Base-by-base conservation (phyloP, 148 eudicot species). In the Tetragonia tetragonoides region DNA sequence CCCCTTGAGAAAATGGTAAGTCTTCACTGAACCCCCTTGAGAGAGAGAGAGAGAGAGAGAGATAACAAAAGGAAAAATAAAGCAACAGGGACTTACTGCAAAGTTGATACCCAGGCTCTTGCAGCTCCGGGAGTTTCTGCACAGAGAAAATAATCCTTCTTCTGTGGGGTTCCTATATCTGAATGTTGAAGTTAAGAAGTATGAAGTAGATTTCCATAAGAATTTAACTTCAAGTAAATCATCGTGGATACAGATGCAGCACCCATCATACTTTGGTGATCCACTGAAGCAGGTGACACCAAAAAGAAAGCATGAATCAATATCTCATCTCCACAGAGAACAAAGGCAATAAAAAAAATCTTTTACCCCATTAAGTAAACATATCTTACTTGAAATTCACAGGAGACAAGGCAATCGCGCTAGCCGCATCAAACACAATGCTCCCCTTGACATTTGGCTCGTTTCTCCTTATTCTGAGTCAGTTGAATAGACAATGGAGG, bases 91-190 rank as follows among this genome's bases (percentile, higher is more conserved):
- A 90, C 99, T 89, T 80, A 95, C 99, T 92, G 90, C 66, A 95
- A 85, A 78, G 99, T 95, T 61, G 97, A 89, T 39, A 93, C 94
- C 99, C 99, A 95, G 59, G 99, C 99, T 86, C 81, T 91, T 76
- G 99, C 90, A 72, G 99, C 97, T 64, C 92, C 99, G 61, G 99
- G 97, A 81, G 99, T 95, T 86, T 95, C 99, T 76, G 99, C 94
- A 87, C 99, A 93, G 53, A 95, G 97, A 83, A 93, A 95, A 84
- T 88, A 95, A 82, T 95, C 99, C 74, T 93, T 95, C 64, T 87
- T 95, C 84, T 95, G 99, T 18, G 99, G 99, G 74, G 99, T 95
- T 77, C 97, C 99, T 70, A 95, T 89, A 87, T 95, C 99, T 95
- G 81, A 73, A 75, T 66, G 79, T 59, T 51, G 72, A 21, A 62